Conservation (phyloP, 192 early-diverging fungal species). For the Dissophora globulifera region DNA sequence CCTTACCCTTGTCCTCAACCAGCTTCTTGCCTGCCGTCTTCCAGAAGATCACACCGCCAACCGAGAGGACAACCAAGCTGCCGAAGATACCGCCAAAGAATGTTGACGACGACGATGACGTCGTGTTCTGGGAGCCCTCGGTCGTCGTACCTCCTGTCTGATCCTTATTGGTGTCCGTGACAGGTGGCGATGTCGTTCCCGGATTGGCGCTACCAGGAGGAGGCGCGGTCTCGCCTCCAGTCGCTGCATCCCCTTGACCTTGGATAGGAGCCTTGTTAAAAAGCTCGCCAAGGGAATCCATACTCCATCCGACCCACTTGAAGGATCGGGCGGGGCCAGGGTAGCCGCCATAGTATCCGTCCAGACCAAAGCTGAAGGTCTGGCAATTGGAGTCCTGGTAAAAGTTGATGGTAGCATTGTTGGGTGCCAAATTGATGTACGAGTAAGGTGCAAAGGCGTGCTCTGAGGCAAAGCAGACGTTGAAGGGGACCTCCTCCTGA, state of each 20-base stretch:
- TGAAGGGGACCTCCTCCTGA: slow-evolving; percentile 25
- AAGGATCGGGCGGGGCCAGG: slow-evolving; percentile 38
- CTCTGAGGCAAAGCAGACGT: slow-evolving; percentile 33
- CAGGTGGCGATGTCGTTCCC: neutral
- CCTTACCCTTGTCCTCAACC: slow-evolving; percentile 50
- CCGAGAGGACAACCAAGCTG: slow-evolving; percentile 19
- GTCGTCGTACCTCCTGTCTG: neutral
- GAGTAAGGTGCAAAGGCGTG: slow-evolving; percentile 29
- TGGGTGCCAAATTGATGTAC: slow-evolving; percentile 38
- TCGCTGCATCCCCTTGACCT: slow-evolving; percentile 37
- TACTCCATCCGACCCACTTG: slow-evolving; percentile 44
- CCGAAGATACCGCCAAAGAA: slow-evolving; percentile 50
- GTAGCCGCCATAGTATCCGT: slow-evolving; percentile 49
- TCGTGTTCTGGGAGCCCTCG: neutral
- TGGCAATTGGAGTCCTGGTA: slow-evolving; percentile 37
- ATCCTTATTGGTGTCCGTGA: neutral
- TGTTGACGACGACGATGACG: slow-evolving; percentile 29
- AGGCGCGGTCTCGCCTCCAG: slow-evolving; percentile 2
- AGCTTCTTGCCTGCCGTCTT: slow-evolving; percentile 48
- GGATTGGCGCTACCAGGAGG: slow-evolving; percentile 12
- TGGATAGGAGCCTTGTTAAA: slow-evolving; percentile 36
- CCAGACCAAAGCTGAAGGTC: slow-evolving; percentile 36
- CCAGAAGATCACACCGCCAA: slow-evolving; percentile 49
- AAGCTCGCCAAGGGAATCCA: slow-evolving; percentile 24
- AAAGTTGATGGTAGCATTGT: slow-evolving; percentile 50